Base-by-base conservation (phyloP, 768 basidiomycete species). In the Peribolospora baueri region DNA sequence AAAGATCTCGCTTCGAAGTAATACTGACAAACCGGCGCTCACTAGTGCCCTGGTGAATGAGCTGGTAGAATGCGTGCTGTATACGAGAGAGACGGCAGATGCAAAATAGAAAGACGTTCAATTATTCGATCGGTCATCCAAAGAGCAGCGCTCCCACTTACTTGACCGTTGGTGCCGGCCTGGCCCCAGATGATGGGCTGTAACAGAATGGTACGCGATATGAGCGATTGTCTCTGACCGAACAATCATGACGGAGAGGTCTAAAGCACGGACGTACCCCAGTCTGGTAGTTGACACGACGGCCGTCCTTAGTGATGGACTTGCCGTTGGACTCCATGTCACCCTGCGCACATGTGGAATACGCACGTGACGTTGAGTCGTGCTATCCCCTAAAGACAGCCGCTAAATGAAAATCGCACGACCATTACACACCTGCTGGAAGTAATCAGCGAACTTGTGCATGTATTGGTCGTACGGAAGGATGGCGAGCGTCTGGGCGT, bases 291-390 rank as follows among this genome's bases (percentile, higher is more conserved):
- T 84, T 70, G 8, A 98, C 91, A 52, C 84, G 82, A 60, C 84
- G 74, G 5, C 93, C 93, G 57, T 77, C 74, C 71, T 97, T 98
- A 61, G 93, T 97, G 59, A 95, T 76, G 54, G 77, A 84, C 73
- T 97, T 98, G 56, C 93, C 93, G 68, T 98, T 95, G 36, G 87
- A 93, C 70, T 98, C 93, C 93, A 98, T 98, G 69, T 98, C 93
- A 49, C 90, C 91, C 75, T 79, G 52, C 5, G 39, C 25, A 25
- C 25, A 25, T 25, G 25, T 25, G 25, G 25, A 1, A 25, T 25
- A 25, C 25, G 25, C 25, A 25, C 25, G 1, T 25, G 25, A 10
- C 37, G 2, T 11, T 50, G 36, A 13, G 25, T 25, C 25, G 25
- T 25, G 25, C 25, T 25, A 25, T 25, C 25, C 1, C 25, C 25